Conservation (phyloP, 164 flowering plant species). For the Vitis amurensis region DNA sequence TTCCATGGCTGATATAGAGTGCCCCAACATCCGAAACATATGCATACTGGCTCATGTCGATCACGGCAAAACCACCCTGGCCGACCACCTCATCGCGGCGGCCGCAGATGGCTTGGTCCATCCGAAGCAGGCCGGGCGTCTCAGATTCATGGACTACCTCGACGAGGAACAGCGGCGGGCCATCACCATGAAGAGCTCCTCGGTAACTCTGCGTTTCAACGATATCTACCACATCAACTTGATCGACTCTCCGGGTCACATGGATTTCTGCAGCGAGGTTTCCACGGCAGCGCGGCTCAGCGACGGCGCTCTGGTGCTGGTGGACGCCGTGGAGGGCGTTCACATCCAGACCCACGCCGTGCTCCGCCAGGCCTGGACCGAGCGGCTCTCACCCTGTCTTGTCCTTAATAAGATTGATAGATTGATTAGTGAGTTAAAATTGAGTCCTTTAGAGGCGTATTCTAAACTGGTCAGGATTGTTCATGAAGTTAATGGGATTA, state of each 20-base stretch:
- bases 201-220: slow-evolving; percentile 54
- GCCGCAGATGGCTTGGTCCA: slow-evolving; percentile 69
- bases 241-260: slow-evolving; percentile 92
- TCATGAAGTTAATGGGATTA: slow-evolving; percentile 82
- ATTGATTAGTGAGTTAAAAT: slow-evolving; percentile 64
- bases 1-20: slow-evolving; percentile 38
- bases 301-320: slow-evolving; percentile 80
- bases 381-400: slow-evolving; percentile 76
- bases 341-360: slow-evolving; percentile 97
- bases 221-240: slow-evolving; percentile 55
- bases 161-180: slow-evolving; percentile 97
- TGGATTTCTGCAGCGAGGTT: slow-evolving; percentile 95
- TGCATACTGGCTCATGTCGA: slow-evolving; percentile 96
- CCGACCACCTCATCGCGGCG: slow-evolving; percentile 78
- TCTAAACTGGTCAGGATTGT: slow-evolving; percentile 63
- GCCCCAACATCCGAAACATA: slow-evolving; percentile 57
- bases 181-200: slow-evolving; percentile 93
- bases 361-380: slow-evolving; percentile 84
- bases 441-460: slow-evolving; percentile 83
- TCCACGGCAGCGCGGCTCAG: slow-evolving; percentile 89
- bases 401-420: slow-evolving; percentile 90
- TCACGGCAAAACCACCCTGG: slow-evolving; percentile 92
- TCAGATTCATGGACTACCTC: slow-evolving; percentile 79
- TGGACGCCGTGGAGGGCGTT: slow-evolving; percentile 91
- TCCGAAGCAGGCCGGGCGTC: slow-evolving; percentile 80